Percentiles rank a stretch among this genome's conserved stretches.
These are phyloP conservation scores for Selaginella tamariscina DNA, from an alignment of 75 land plant species.

Conservation along the genomic window DNA sequence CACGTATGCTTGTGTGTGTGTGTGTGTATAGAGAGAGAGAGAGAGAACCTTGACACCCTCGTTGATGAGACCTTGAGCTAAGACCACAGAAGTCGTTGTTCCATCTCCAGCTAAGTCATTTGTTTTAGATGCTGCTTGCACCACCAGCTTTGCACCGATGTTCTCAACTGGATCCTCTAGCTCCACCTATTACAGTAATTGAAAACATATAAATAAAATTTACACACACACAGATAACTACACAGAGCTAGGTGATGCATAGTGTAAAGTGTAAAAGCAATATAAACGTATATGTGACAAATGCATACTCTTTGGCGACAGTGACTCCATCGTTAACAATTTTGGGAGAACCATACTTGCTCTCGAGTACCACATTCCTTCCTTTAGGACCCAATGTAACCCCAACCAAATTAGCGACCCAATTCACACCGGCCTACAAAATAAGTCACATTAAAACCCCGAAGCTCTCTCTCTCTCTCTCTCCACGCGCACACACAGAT, in stretches of 20 bases:
- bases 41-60: slow-evolving; percentile 81
- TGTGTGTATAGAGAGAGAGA: too few relatives aligned
- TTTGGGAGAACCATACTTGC: slow-evolving; percentile 24
- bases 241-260: too few relatives aligned
- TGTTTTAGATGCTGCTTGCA: slow-evolving; percentile 57
- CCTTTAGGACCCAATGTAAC: slow-evolving; percentile 84
- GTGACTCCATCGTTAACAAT: slow-evolving; percentile 93
- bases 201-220: too few relatives aligned
- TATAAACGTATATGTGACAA: not conserved
- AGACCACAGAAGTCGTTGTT: slow-evolving; percentile 77
- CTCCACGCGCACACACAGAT: too few relatives aligned
- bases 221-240: too few relatives aligned
- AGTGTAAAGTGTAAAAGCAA: too few relatives aligned
- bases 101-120: slow-evolving; percentile 53
- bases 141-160: slow-evolving; percentile 71
- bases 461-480: too few relatives aligned
- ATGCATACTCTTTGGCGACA: slow-evolving; percentile 58
- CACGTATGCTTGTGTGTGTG: too few relatives aligned
- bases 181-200: slow-evolving; percentile 48
- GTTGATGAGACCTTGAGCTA: slow-evolving; percentile 73
- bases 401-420: slow-evolving; percentile 83
- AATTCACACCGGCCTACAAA: slow-evolving; percentile 80
- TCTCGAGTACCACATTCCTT: slow-evolving; percentile 76
- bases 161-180: slow-evolving; percentile 84
- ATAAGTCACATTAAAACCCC: too few relatives aligned